Percentiles rank a stretch among this genome's conserved stretches.
Evolutionary conservation across 345 rosid genomes (phyloP).

Genomic region (Populus pruinosa): DNA sequence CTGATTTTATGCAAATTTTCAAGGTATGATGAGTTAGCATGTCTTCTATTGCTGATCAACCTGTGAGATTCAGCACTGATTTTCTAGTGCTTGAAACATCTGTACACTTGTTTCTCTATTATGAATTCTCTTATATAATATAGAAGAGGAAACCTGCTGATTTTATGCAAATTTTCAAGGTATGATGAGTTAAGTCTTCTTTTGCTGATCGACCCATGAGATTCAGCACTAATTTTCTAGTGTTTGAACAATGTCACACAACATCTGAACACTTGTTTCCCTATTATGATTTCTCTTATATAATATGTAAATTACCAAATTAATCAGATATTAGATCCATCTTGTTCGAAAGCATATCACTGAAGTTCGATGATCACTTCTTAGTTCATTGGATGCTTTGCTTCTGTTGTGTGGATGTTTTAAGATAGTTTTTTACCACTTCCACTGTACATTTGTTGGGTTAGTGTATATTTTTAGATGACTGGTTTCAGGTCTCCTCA

Average conservation of each 20-base stretch:
- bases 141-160: slow-evolving; percentile 88
- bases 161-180: slow-evolving; percentile 93
- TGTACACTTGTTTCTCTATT: background rate
- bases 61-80: background rate
- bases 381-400: background rate
- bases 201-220: background rate
- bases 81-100: background rate
- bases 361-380: background rate
- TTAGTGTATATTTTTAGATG: background rate
- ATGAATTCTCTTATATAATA: slow-evolving; percentile 14
- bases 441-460: background rate
- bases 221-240: background rate
- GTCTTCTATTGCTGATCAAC: background rate
- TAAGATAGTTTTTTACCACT: background rate
- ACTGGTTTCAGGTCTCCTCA: background rate
- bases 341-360: background rate
- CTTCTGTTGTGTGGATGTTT: background rate
- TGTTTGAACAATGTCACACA: background rate
- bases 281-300: background rate
- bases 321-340: background rate
- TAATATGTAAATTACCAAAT: background rate
- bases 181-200: slow-evolving; percentile 28
- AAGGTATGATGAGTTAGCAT: slow-evolving; percentile 50
- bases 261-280: background rate
- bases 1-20: slow-evolving; percentile 91